Evolutionary conservation across 345 rosid genomes (phyloP), one percentile per base, ranked within the genome.

Genomic region (Bruguiera parviflora): DNA sequence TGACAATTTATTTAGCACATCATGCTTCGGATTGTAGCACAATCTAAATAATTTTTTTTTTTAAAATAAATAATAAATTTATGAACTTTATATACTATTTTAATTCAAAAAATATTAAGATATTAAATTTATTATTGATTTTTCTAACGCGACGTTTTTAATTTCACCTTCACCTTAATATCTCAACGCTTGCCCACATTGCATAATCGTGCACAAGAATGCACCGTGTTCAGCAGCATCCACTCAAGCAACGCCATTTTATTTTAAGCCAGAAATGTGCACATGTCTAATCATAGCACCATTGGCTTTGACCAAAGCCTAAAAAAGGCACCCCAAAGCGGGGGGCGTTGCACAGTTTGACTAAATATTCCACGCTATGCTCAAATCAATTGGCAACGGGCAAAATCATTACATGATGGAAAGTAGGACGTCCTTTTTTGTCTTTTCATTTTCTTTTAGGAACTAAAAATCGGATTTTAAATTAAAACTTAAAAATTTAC

Each of bases 271-370:
- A 24, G 25, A 3, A 10, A 13, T 21, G 59, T 5, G 28, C 13
- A 56, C 24, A 20, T 8, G 49, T 25, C 18, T 28, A 60, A 68
- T 39, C 71, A 60, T 31, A 58, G 72, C 65, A 31, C 28, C 64
- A 55, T 13, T 46, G 57, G 64, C 46, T 68, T 68, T 58, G 71
- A 68, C 71, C 71, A 27, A n/a, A 58, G 63, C 59, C 29, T n/a
- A 52, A 52, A 51, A 47, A 33, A 10, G 19, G 24, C 28, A 59
- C 21, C 29, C 47, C 10, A 22, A 47, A 47, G 19, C 28, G 29
- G 19, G 64, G 2, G 22, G 4, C 53, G 35, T 25, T 57, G 63
- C 52, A 22, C 70, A 24, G 49, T 66, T 57, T 67, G 71, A 58
- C 71, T 58, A 57, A 27, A 43, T 13, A 11, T 43, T 57, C 63